A percentile compares a stretch with the other conserved stretches of the same genome.
These are phyloP conservation scores for Fusarium sp. DNA, from an alignment of 2,329 filamentous ascomycete genomes.

Conservation along the genomic window DNA sequence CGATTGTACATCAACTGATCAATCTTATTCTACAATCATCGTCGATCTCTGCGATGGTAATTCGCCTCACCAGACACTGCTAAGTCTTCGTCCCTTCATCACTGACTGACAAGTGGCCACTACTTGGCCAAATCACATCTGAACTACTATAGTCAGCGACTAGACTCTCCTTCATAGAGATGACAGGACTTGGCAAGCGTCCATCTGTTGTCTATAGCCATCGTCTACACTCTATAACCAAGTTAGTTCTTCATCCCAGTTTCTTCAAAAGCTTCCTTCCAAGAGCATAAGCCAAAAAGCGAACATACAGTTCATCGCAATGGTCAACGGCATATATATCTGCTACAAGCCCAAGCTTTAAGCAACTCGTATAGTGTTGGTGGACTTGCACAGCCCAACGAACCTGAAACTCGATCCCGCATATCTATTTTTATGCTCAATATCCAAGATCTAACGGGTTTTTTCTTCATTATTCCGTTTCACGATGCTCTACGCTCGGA, in stretches of 20 bases:
- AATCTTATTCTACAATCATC: background rate
- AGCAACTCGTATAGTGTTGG: background rate
- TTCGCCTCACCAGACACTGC: background rate
- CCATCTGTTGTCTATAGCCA: background rate
- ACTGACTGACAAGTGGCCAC: background rate
- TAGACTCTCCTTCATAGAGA: background rate
- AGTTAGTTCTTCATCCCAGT: background rate
- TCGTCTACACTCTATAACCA: background rate
- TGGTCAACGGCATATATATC: background rate
- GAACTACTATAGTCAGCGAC: background rate
- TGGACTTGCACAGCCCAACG: background rate
- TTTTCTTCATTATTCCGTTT: slow-evolving; percentile 4
- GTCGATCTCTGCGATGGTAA: background rate
- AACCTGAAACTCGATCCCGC: slow-evolving; percentile 1
- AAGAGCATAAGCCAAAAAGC: background rate
- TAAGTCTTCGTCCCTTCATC: background rate
- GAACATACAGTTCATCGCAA: background rate
- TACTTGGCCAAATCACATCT: background rate
- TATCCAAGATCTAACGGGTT: background rate
- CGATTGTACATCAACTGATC: background rate
- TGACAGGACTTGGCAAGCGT: background rate
- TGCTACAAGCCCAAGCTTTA: slow-evolving; percentile 1
- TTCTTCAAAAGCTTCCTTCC: background rate
- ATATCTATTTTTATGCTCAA: background rate
- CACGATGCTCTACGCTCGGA: slow-evolving; percentile 2